Evolutionary conservation across 1,139 yeast species (phyloP), one percentile per base, ranked within the genome.

Genomic region (Suhomyces taliae): DNA sequence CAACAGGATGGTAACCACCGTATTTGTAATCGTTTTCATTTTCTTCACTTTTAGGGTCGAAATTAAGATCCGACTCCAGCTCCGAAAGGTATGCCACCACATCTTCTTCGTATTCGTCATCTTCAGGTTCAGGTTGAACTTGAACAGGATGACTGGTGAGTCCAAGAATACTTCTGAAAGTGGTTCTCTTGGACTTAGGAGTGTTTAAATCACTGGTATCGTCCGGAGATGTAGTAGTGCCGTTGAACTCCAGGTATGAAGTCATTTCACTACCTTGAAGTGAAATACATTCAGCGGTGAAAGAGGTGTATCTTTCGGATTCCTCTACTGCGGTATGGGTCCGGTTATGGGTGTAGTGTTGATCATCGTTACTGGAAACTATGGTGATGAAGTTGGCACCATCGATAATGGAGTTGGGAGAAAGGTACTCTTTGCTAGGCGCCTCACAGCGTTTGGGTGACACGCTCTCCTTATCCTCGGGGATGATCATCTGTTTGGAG

Each of bases 1-100:
- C 76, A 29, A 90, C 90, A 0, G 96, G 95, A 58, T 90, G 96
- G 65, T 90, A 90, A 1, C 97, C 97, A 6, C 96, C 96, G 14
- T 79, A 78, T 47, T 81, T 77, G 64, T 90, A 90, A 61, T 90
- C 96, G 41, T 76, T 74, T 27, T 75, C 72, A 51, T 81, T 82
- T 61, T 87, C 95, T 61, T 87, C 95, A 51, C 79, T 79, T 40
- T 75, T 78, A 12, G 78, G 72, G 41, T 73, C 58, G 37, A 48
- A 56, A 43, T 56, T 55, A 47, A 67, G 46, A 49, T 67, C 66
- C 10, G 67, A 62, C 46, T 66, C 70, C 49, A 59, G 52, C 24
- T 62, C 65, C 11, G 60, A 53, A 34, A 59, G 54, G 41, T 47
- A 53, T 7, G 58, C 56, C 15, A 48, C 40, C 14, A 45, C 38